Evolutionary conservation across 805 yeast species (phyloP).

Genomic region (Yamadazyma paraphyllophila): DNA sequence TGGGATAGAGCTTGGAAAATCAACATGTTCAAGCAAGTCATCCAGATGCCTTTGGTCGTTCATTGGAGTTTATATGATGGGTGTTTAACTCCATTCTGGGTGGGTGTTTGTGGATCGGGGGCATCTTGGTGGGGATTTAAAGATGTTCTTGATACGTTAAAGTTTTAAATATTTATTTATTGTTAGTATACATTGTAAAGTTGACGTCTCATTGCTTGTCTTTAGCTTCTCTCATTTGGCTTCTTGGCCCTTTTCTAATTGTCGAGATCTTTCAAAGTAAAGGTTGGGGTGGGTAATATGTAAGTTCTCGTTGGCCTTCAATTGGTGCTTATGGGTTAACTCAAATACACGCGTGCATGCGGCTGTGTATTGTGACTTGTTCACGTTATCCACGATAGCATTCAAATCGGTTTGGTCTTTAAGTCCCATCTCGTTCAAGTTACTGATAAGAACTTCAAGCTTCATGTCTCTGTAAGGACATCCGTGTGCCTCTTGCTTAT

Average conservation of each 20-base stretch:
- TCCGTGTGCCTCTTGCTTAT: constrained; percentile 75
- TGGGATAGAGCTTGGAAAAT: constrained; percentile 38
- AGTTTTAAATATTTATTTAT: constrained; percentile 18
- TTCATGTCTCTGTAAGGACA: constrained; percentile 85
- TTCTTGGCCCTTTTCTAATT: constrained; percentile 35
- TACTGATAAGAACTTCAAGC: constrained; percentile 56
- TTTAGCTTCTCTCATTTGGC: neutral
- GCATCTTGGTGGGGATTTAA: constrained; percentile 44
- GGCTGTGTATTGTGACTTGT: constrained; percentile 67
- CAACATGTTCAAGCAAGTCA: constrained; percentile 32
- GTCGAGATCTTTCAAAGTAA: constrained; percentile 76
- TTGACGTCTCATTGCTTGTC: too few species aligned
- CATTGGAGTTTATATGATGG: constrained; percentile 47
- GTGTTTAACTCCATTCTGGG: constrained; percentile 47
- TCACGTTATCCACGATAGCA: constrained; percentile 65
- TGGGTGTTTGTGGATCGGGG: constrained; percentile 44
- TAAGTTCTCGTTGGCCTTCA: constrained; percentile 47
- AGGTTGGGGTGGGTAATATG: constrained; percentile 83
- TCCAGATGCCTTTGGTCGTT: constrained; percentile 42
- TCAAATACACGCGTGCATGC: constrained; percentile 93
- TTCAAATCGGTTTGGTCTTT: constrained; percentile 54
- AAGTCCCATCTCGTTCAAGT: constrained; percentile 64
- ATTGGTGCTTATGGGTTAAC: constrained; percentile 51
- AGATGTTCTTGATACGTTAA: constrained; percentile 35
- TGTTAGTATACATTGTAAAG: neutral